Percentiles rank a stretch among this genome's conserved stretches.
phyloP scores from a whole-genome alignment of 768 basidiomycete species.

The Trametes maxima region DNA sequence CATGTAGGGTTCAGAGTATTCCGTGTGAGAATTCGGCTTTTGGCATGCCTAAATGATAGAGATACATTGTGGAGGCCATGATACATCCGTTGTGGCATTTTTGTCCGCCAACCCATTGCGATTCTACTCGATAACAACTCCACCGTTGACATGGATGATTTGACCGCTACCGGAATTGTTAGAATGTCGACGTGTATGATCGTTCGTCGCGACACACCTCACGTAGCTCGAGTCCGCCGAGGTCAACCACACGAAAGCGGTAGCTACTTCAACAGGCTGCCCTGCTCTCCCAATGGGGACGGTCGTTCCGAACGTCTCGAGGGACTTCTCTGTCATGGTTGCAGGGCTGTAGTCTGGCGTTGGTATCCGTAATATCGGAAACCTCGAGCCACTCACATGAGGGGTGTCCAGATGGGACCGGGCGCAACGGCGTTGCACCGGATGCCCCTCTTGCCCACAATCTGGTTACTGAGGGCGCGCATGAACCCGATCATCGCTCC shows the following conservation, averaged over 20 bases:
- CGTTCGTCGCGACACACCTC: conserved; percentile 26
- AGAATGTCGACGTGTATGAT: not conserved
- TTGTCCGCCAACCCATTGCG: not conserved
- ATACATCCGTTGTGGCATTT: not conserved
- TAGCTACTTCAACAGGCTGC: conserved; percentile 54
- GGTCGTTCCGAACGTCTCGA: conserved; percentile 35
- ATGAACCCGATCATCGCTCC: conserved; percentile 54
- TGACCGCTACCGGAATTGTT: conserved; percentile 26
- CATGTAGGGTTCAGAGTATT: not conserved
- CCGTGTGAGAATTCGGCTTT: not conserved
- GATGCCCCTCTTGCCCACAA: conserved; percentile 51
- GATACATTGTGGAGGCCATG: conserved; percentile 4
- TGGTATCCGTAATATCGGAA: not conserved
- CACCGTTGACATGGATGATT: conserved; percentile 35
- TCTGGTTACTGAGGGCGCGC: conserved; percentile 51
- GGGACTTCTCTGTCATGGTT: conserved; percentile 40
- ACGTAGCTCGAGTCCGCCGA: conserved; percentile 51
- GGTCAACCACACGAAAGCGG: conserved; percentile 50
- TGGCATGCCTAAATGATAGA: not conserved
- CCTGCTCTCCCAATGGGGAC: conserved; percentile 51
- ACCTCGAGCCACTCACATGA: conserved; percentile 33
- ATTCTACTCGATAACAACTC: conserved; percentile 33
- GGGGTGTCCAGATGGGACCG: conserved; percentile 53
- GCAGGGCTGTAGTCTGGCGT: conserved; percentile 26
- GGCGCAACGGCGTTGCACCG: conserved; percentile 43